A percentile compares a stretch with the other conserved stretches of the same genome.
Evolutionary conservation across 805 yeast genomes (phyloP).

Genomic region (Candida ponderosae): DNA sequence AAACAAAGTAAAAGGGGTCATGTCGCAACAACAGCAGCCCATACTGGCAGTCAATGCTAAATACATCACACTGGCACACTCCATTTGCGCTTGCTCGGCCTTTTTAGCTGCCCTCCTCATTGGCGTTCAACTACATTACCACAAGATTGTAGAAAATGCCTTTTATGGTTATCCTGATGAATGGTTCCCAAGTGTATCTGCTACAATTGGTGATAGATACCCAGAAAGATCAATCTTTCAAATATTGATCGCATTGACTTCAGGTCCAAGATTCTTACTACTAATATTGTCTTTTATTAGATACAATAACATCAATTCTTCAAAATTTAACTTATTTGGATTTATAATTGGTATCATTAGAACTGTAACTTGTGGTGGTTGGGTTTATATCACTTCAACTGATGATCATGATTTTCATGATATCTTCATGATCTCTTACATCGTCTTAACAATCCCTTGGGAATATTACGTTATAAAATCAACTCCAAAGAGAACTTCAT

Average conservation of each 20-base stretch:
- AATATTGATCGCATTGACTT: slow-evolving; percentile 81
- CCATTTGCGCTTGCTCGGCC: slow-evolving; percentile 64
- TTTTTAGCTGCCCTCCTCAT: slow-evolving; percentile 67
- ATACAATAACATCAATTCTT: slow-evolving; percentile 24
- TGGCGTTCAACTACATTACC: slow-evolving; percentile 73
- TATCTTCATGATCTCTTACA: slow-evolving; percentile 87
- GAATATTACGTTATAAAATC: slow-evolving; percentile 56
- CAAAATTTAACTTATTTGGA: slow-evolving; percentile 31
- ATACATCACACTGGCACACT: slow-evolving; percentile 63
- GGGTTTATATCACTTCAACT: slow-evolving; percentile 96
- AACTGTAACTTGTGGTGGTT: slow-evolving; percentile 95
- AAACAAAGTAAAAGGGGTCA: too few species aligned
- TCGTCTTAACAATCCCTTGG: slow-evolving; percentile 90
- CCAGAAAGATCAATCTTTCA: slow-evolving; percentile 95
- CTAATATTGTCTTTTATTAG: slow-evolving; percentile 45
- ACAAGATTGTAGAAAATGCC: slow-evolving; percentile 83
- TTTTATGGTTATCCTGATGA: slow-evolving; percentile 91
- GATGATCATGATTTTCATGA: slow-evolving; percentile 97
- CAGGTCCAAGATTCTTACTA: slow-evolving; percentile 83
- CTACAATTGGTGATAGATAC: slow-evolving; percentile 93
- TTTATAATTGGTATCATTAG: slow-evolving; percentile 69
- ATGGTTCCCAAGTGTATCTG: slow-evolving; percentile 98
- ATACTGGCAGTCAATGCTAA: slow-evolving; percentile 49
- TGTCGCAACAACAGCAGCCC: neutral
- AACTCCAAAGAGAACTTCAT: slow-evolving; percentile 35